Base-by-base conservation (phyloP, 768 basidiomycete genomes). In the Gloeostereum incarnatum region DNA sequence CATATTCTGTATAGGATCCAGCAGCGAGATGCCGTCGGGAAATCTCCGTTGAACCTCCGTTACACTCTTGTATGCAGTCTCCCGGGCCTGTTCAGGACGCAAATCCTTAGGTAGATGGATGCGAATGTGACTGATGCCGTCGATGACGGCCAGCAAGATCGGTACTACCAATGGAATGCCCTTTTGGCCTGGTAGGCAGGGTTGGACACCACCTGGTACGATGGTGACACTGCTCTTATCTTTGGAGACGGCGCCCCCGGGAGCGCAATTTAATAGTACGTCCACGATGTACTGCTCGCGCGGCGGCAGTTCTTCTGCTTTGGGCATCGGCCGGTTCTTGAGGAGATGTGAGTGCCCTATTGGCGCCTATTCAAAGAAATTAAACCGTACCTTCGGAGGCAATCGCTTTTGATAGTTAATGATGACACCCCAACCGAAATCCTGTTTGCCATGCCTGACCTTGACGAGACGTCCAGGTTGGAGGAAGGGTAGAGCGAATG, bases 361-460 rank as follows among this genome's bases (percentile, higher is more conserved):
- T 13, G n/a, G 19, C 5, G 21, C 13, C n/a, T 14, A 20, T 5
- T 5, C 16, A 20, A n/a, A n/a, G 20, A 32, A 17, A 21, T 27
- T 24, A 31, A 17, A 49, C 62, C n/a, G 17, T 44, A 81, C 89
- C 66, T 91, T 94, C 11, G 84, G 73, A n/a, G 80, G 75, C 16
- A 80, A 48, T 0, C 92, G 77, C 58, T 96, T 96, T 54, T 87
- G 81, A 52, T 80, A 97, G 55, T 91, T 93, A 52, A 97, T 73
- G 36, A 98, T 76, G 30, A 91, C 75, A 26, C 94, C 94, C 96
- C 96, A 98, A 7, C 94, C 94, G 57, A 94, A 98, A 59, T 99
- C 86, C 10, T 81, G 62, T 26, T 84, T 81, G 45, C 81, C 76
- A 55, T 96, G 73, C 53, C 85, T 85, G 49, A 99, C 73, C 52